Conservation (phyloP, 2,329 filamentous ascomycete genomes). For the Cladosporium velox region DNA sequence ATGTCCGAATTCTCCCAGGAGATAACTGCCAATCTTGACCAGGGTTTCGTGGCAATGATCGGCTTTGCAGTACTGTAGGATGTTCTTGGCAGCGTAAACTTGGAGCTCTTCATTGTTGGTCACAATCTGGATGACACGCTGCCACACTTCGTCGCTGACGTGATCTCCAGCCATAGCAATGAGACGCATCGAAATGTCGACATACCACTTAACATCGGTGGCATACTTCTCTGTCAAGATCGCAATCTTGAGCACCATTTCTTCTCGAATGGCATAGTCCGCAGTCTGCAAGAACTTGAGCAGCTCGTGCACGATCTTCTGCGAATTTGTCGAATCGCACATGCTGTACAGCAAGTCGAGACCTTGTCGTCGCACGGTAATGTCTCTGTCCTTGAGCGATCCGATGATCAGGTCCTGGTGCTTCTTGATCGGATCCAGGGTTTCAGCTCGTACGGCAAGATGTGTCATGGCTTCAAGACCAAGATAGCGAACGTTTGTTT, state of each 20-base stretch:
- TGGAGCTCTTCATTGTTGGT: conserved; percentile 99
- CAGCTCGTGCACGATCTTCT: conserved; percentile 89
- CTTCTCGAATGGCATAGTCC: conserved; percentile 95
- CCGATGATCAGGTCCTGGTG: conserved; percentile 96
- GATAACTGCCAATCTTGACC: conserved; percentile 95
- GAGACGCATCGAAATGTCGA: conserved; percentile 91
- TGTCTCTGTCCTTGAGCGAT: conserved; percentile 91
- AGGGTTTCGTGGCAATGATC: conserved; percentile 95
- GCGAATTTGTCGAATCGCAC: conserved; percentile 95
- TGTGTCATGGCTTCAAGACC: conserved; percentile 98
- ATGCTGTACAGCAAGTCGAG: conserved; percentile 98
- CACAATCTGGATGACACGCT: conserved; percentile 96
- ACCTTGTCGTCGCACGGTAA: conserved; percentile 93
- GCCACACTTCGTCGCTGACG: conserved; percentile 98
- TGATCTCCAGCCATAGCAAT: conserved; percentile 97
- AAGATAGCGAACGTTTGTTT: conserved; percentile 96
- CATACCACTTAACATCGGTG: conserved; percentile 98
- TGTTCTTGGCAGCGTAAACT: conserved; percentile 92
- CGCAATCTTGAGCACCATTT: conserved; percentile 99
- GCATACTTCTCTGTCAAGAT: conserved; percentile 98
- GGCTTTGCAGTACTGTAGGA: conserved; percentile 86
- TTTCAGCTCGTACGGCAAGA: conserved; percentile 89
- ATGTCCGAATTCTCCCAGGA: conserved; percentile 95
- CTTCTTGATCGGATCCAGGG: conserved; percentile 94
- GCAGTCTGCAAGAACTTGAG: conserved; percentile 93